Evolutionary conservation across 129 eudicot genomes (phyloP), one percentile per base, ranked within the genome.

Genomic region (Lactuca sativa): DNA sequence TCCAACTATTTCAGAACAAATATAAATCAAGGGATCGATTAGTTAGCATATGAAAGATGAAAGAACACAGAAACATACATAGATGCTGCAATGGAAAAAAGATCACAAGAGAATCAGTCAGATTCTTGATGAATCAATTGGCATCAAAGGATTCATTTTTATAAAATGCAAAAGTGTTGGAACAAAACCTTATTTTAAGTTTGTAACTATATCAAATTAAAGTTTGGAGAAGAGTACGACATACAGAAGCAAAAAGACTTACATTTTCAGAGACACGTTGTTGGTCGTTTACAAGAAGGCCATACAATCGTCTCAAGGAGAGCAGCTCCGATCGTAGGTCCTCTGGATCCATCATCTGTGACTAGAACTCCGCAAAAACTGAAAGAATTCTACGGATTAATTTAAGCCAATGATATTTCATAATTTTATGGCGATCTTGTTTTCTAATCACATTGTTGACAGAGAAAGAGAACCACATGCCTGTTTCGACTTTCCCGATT

Each of bases 1-100:
- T 80, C 80, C 80, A 84, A 65, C 82, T 80, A 51, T 56, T 72
- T 64, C 47, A 53, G 7, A 18, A 68, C 51, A 68, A 37, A 51
- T 66, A 66, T 3, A 31, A 74, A n/a, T 25, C 30, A 25, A 25
- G 30, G 4, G 13, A 25, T 25, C 30, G 16, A 6, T 48, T 49
- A 38, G 40, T 9, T 21, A 18, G n/a, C 56, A 33, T 68, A 6
- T 17, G 63, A 14, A 49, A 65, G 32, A 64, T 44, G 41, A 43
- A 25, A 18, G 17, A 67, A 67, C 33, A 36, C 25, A 33, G 36
- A 68, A 36, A 40, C 44, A 6, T 25, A 57, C 11, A n/a, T 32
- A 62, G n/a, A 62, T 51, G 57, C 36, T 32, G 38, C 11, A 74
- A 31, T 14, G 14, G 43, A n/a, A n/a, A n/a, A n/a, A 25, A 62